Evolutionary conservation across 257 asterid genomes (phyloP).

Genomic region (Anisodus acutangulus): DNA sequence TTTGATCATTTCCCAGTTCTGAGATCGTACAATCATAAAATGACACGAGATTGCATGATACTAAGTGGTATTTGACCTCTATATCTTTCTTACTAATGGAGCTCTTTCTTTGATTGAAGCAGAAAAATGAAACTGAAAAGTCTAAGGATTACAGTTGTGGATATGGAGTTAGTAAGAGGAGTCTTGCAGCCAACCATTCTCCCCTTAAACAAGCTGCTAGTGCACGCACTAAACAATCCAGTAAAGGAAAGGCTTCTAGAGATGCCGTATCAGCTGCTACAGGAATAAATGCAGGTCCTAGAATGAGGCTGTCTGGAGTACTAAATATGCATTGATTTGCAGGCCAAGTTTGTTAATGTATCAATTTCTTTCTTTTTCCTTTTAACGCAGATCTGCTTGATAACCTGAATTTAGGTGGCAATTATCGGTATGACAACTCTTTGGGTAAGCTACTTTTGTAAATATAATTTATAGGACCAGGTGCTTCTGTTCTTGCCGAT

Average conservation of each 20-base stretch:
- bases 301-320: neutral
- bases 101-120: neutral
- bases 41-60: neutral
- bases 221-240: constrained; percentile 9
- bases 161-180: constrained; percentile 15
- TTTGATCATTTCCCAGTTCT: neutral
- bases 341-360: constrained; percentile 25
- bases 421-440: constrained; percentile 79
- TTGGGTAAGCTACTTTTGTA: constrained; percentile 55
- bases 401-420: constrained; percentile 42
- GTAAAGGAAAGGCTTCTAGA: constrained; percentile 27
- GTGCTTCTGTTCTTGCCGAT: neutral
- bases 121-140: constrained; percentile 9
- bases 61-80: neutral
- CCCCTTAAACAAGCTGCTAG: neutral
- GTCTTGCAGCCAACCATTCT: neutral
- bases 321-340: neutral
- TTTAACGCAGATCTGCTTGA: constrained; percentile 50
- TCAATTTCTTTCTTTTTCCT: constrained; percentile 30
- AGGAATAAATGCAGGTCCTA: constrained; percentile 23
- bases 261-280: constrained; percentile 1
- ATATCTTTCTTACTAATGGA: neutral
- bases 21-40: neutral
- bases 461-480: neutral
- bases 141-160: neutral